Conservation (phyloP, 1,284 basidiomycete genomes). For the Agroathelia rolfsii region DNA sequence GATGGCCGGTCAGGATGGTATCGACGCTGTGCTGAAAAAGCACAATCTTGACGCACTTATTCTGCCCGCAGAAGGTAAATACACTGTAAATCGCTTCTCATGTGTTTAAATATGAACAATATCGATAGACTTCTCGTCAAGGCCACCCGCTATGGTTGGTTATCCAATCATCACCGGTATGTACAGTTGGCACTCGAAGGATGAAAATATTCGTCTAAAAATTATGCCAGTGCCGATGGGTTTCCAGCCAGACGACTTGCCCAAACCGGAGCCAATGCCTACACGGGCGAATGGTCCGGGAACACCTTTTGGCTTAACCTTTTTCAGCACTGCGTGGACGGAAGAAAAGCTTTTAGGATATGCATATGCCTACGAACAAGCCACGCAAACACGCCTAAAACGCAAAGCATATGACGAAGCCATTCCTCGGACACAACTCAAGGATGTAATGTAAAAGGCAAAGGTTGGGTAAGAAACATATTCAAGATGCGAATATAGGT, state of each 20-base stretch:
- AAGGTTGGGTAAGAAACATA: too few relatives aligned
- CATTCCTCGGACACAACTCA: slow-evolving; percentile 39
- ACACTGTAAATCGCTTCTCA: background rate
- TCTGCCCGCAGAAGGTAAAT: slow-evolving; percentile 26
- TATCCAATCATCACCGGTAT: slow-evolving; percentile 29
- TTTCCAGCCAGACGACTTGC: slow-evolving; percentile 28
- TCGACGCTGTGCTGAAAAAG: slow-evolving; percentile 32
- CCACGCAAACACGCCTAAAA: slow-evolving; percentile 33
- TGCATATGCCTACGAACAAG: slow-evolving; percentile 47
- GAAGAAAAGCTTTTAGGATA: slow-evolving; percentile 36
- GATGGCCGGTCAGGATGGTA: slow-evolving; percentile 30
- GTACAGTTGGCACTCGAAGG: too few relatives aligned
- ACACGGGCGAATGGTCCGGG: slow-evolving; percentile 27
- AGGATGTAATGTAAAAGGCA: slow-evolving; percentile 35
- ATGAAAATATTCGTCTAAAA: too few relatives aligned
- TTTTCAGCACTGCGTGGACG: slow-evolving; percentile 40
- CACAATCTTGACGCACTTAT: slow-evolving; percentile 36
- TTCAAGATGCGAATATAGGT: too few relatives aligned
- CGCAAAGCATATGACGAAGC: slow-evolving; percentile 34
- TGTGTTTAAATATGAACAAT: slow-evolving; percentile 2
- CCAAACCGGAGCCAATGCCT: slow-evolving; percentile 22
- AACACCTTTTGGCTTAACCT: slow-evolving; percentile 39
- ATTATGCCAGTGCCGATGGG: slow-evolving; percentile 40
- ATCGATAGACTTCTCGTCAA: slow-evolving; percentile 12
- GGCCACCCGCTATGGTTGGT: slow-evolving; percentile 27